phyloP scores from a whole-genome alignment of 2,329 filamentous ascomycete species.

The Pseudogymnoascus sp. region DNA sequence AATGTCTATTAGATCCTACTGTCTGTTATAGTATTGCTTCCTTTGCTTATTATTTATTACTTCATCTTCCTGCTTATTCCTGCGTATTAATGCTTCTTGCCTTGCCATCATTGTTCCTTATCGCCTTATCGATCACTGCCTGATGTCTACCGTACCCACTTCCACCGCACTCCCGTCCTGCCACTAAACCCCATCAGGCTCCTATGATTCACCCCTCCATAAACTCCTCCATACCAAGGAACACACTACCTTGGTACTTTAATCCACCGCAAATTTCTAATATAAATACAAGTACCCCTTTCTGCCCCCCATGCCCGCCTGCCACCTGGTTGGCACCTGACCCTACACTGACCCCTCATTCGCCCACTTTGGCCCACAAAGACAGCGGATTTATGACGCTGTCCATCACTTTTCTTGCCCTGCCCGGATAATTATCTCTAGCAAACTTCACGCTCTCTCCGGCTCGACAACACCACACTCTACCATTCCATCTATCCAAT shows the following conservation, averaged over 20 bases:
- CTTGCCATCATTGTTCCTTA: no score
- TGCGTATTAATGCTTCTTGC: background rate
- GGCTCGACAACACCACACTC: background rate
- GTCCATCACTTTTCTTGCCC: background rate
- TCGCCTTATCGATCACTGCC: background rate
- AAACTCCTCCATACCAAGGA: background rate
- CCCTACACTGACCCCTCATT: slow-evolving; percentile 3
- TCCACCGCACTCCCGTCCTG: background rate
- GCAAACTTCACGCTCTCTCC: background rate
- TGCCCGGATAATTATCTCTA: slow-evolving; percentile 3
- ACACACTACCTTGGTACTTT: background rate
- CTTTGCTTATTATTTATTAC: background rate
- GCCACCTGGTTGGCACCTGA: slow-evolving; percentile 8
- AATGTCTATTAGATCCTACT: background rate
- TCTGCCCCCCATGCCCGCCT: background rate
- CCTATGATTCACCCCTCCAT: slow-evolving; percentile 7
- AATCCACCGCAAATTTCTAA: background rate
- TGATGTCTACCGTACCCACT: slow-evolving; percentile 6
- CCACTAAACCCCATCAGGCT: background rate
- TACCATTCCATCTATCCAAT: background rate
- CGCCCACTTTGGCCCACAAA: background rate
- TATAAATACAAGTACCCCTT: background rate
- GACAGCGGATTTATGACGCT: background rate
- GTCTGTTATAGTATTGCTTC: background rate
- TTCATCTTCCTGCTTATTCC: background rate